Base-by-base conservation (phyloP, 305 asterid species). In the Fraxinus greggii region DNA sequence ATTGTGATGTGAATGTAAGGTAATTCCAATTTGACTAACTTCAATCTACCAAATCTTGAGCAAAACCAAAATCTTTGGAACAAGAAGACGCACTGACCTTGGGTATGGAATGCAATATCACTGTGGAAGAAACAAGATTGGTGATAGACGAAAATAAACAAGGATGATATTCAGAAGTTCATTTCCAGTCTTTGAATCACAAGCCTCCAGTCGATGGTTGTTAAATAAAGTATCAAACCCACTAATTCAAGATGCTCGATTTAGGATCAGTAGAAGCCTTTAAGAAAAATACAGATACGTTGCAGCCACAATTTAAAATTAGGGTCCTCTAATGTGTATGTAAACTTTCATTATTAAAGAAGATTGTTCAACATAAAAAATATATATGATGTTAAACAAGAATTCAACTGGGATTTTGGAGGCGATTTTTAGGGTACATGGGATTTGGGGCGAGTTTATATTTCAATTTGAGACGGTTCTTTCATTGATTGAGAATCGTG, bases 251-350 rank as follows among this genome's bases (percentile, higher is more conserved):
- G 54, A 42, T 42, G 54, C 54, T 12, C 1, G 54, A 40, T 91
- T 94, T 95, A 74, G 98, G 98, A 88, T 96, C 98, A 13, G 99
- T 94, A 73, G 97, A 82, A 96, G 97, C 90, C 98, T 92, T 86
- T 93, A 93, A 74, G 99, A 97, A 79, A 96, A 96, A 89, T 96
- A 94, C 28, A 98, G 98, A 91, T 96, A 96, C 15, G 99, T 92
- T 23, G 99, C 98, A 78, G 98, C 98, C 88, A 83, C 75, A 96
- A 98, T 90, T 96, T 96, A 75, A 96, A 96, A 84, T 96, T 92
- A 72, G 99, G 99, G 87, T 96, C 32, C 12, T 24, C 32, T 24
- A 23, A 63, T 10, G 17, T 69, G 28, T 61, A 7, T 32, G n/a
- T 17, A 3, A 51, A 63, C 36, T 33, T 63, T 38, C 6, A 29